These are phyloP conservation scores for Moesziomyces sp. DNA, from an alignment of 1,284 basidiomycete genomes.

Conservation along the genomic window DNA sequence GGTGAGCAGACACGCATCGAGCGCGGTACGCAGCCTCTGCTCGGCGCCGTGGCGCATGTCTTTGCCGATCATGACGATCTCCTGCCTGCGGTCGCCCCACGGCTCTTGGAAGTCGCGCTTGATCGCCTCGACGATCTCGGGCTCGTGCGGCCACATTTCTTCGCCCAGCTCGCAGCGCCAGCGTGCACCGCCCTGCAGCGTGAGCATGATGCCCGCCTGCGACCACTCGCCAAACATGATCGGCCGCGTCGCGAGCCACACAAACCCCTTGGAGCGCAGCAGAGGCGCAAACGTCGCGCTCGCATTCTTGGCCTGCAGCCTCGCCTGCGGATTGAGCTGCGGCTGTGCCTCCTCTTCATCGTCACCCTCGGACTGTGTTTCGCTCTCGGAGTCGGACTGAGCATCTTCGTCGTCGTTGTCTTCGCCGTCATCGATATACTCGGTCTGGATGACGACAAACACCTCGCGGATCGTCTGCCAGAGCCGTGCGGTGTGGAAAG, in stretches of 20 bases:
- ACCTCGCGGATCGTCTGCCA: conserved; percentile 69
- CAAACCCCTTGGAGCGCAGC: conserved; percentile 70
- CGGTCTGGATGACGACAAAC: conserved; percentile 69
- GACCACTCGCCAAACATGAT: conserved; percentile 70
- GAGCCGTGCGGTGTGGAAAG: conserved; percentile 70
- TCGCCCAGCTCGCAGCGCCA: conserved; percentile 69
- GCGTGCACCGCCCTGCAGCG: conserved; percentile 68
- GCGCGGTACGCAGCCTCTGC: conserved; percentile 63
- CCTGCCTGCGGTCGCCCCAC: conserved; percentile 71
- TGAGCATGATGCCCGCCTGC: conserved; percentile 70
- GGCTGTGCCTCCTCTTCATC: conserved; percentile 65
- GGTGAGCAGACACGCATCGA: conserved; percentile 68
- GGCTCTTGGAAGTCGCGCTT: conserved; percentile 69
- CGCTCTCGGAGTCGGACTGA: conserved; percentile 11
- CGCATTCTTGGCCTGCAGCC: conserved; percentile 68
- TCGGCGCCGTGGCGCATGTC: conserved; percentile 63
- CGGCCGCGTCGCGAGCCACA: conserved; percentile 68
- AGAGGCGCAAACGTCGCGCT: conserved; percentile 68
- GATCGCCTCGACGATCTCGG: conserved; percentile 68
- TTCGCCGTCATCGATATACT: conserved; percentile 67
- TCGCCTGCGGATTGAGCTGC: conserved; percentile 69
- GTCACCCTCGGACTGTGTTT: conserved; percentile 25
- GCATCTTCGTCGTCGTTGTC: conserved; percentile 32
- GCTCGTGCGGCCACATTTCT: conserved; percentile 68
- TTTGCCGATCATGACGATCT: conserved; percentile 69